These are phyloP conservation scores for Amanita pallidorosea DNA, from an alignment of 768 basidiomycete genomes.

Conservation along the genomic window DNA sequence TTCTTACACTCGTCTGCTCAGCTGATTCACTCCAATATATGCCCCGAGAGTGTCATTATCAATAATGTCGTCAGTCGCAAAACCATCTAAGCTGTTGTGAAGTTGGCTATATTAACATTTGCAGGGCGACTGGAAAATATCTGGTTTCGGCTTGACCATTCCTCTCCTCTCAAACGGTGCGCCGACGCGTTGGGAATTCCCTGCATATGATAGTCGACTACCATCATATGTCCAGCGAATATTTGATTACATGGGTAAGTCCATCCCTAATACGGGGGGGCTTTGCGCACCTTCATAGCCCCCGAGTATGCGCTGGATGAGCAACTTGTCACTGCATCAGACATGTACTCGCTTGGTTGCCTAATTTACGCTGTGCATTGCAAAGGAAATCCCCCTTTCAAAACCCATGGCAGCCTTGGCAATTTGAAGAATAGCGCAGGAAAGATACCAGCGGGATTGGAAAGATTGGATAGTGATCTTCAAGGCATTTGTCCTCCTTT, in stretches of 20 bases:
- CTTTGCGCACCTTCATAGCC: constrained; percentile 30
- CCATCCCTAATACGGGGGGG: background rate
- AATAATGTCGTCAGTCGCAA: constrained; percentile 66
- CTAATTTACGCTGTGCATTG: constrained; percentile 87
- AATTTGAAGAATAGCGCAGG: constrained; percentile 62
- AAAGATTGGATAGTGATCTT: constrained; percentile 58
- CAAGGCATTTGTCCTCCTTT: constrained; percentile 35
- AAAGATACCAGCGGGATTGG: constrained; percentile 50
- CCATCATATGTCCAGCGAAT: constrained; percentile 81
- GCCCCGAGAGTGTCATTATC: constrained; percentile 79
- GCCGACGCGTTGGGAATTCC: constrained; percentile 82
- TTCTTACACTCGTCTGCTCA: constrained; percentile 92
- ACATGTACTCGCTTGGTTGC: constrained; percentile 90
- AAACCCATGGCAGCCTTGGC: constrained; percentile 67
- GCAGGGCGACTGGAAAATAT: constrained; percentile 97
- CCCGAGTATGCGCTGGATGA: constrained; percentile 95
- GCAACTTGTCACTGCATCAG: constrained; percentile 73
- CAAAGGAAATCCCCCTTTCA: constrained; percentile 80
- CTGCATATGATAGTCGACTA: constrained; percentile 72
- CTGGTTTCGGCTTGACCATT: constrained; percentile 82
- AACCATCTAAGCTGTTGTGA: background rate
- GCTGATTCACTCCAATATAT: constrained; percentile 85
- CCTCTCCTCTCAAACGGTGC: constrained; percentile 62
- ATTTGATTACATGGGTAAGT: constrained; percentile 87
- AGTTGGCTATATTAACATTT: background rate